phyloP scores from a whole-genome alignment of 768 basidiomycete genomes.

The Tricholoma terreum region DNA sequence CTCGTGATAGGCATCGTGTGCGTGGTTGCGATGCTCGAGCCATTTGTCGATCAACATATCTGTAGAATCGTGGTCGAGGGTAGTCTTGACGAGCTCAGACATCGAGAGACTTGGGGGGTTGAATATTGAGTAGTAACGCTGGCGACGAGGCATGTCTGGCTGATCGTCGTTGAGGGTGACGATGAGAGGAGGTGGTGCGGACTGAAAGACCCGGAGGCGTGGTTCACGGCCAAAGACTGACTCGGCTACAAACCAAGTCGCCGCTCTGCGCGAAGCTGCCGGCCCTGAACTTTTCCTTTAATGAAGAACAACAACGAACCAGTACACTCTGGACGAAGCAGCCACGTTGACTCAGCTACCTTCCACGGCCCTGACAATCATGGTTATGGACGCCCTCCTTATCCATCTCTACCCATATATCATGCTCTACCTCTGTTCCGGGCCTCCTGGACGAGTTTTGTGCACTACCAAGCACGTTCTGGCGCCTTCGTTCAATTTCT shows the following conservation, averaged over 20 bases:
- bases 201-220: slow-evolving; percentile 13
- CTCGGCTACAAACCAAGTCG: slow-evolving; percentile 21
- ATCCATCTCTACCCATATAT: too few relatives aligned
- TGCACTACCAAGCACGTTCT: too few relatives aligned
- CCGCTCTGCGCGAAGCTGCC: slow-evolving; percentile 27
- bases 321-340: too few relatives aligned
- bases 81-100: slow-evolving; percentile 78
- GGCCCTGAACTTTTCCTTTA: slow-evolving; percentile 23
- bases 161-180: slow-evolving; percentile 3
- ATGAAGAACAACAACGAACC: too few relatives aligned
- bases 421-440: too few relatives aligned
- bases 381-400: too few relatives aligned
- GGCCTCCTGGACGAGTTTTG: too few relatives aligned
- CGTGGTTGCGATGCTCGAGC: slow-evolving; percentile 64
- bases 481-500: too few relatives aligned
- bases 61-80: slow-evolving; percentile 71
- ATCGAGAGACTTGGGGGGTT: slow-evolving; percentile 65
- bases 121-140: slow-evolving; percentile 58
- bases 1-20: slow-evolving; percentile 69
- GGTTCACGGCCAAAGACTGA: slow-evolving; percentile 22
- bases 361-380: too few relatives aligned
- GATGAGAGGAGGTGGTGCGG: slow-evolving; percentile 7
- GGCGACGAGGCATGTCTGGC: slow-evolving; percentile 39
- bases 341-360: too few relatives aligned
- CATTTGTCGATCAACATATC: slow-evolving; percentile 82